Evolutionary conservation across 352 stramenopile species (phyloP).

Genomic region (Phytophthora sansomeana): DNA sequence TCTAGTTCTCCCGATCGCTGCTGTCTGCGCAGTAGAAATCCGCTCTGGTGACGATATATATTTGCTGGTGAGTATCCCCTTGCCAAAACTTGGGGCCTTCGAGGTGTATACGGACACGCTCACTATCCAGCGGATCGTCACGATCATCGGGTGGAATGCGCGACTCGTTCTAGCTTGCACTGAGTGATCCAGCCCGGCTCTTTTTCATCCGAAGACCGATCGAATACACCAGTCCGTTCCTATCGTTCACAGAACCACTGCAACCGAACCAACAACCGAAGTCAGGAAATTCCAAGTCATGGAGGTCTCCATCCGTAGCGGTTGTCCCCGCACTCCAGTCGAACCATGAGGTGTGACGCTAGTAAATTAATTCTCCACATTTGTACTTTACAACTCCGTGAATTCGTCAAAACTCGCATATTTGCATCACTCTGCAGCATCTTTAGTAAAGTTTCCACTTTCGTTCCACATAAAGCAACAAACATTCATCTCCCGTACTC

Average conservation of each 20-base stretch:
- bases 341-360: too few relatives aligned
- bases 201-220: conserved; percentile 28
- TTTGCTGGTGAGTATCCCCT: conserved; percentile 8
- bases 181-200: conserved; percentile 11
- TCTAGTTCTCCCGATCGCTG: conserved; percentile 15
- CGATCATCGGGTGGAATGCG: conserved; percentile 33
- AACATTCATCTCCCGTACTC: too few relatives aligned
- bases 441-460: too few relatives aligned
- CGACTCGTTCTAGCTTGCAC: conserved; percentile 20
- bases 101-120: conserved; percentile 12
- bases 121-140: conserved; percentile 28
- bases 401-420: too few relatives aligned
- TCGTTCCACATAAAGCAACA: too few relatives aligned
- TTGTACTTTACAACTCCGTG: too few relatives aligned
- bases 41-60: conserved; percentile 4
- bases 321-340: neutral
- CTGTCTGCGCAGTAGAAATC: conserved; percentile 9
- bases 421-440: too few relatives aligned
- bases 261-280: neutral
- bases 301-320: neutral
- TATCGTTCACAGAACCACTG: conserved; percentile 19
- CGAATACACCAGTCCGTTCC: conserved; percentile 25
- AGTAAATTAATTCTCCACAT: too few relatives aligned
- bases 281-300: neutral
- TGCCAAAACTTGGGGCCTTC: conserved; percentile 8